phyloP scores from a whole-genome alignment of 139 green algal species.

The Edaphochlamys debaryana region DNA sequence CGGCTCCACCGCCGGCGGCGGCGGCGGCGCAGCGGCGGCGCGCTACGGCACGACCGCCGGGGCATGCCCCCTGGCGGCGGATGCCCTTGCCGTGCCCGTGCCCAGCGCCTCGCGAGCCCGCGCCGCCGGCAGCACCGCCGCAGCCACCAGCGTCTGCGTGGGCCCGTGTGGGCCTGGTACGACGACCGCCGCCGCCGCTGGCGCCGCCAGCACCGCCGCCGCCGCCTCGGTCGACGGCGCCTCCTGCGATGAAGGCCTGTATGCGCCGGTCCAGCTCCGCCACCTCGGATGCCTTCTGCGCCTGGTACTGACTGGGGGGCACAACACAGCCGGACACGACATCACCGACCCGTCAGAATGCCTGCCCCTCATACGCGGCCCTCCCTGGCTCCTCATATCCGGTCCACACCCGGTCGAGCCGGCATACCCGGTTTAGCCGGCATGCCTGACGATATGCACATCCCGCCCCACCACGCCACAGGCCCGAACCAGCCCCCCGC shows the following conservation, averaged over 20 bases:
- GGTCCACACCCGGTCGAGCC: too few relatives aligned
- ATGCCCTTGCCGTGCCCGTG: neutral
- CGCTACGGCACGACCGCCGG: neutral
- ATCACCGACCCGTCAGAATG: too few relatives aligned
- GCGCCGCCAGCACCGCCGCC: neutral
- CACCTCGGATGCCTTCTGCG: slow-evolving; percentile 49
- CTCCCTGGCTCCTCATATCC: too few relatives aligned
- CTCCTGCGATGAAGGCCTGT: slow-evolving; percentile 20
- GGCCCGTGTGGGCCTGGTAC: too few relatives aligned
- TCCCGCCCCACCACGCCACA: too few relatives aligned
- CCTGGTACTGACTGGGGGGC: slow-evolving; percentile 40
- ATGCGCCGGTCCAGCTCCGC: slow-evolving; percentile 42
- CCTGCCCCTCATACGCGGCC: too few relatives aligned
- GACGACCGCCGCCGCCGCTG: neutral
- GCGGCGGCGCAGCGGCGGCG: too few relatives aligned
- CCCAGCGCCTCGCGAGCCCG: neutral
- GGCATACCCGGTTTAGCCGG: too few relatives aligned
- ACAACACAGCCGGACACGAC: neutral
- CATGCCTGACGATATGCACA: too few relatives aligned
- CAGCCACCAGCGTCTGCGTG: too few relatives aligned
- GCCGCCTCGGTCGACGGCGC: neutral
- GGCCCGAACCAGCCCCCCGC: neutral
- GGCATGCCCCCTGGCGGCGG: neutral
- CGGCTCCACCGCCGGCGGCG: too few relatives aligned
- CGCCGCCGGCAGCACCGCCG: too few relatives aligned